These are phyloP conservation scores for Pseudocercospora crystallina DNA, from an alignment of 2,329 filamentous ascomycete species.

Conservation along the genomic window DNA sequence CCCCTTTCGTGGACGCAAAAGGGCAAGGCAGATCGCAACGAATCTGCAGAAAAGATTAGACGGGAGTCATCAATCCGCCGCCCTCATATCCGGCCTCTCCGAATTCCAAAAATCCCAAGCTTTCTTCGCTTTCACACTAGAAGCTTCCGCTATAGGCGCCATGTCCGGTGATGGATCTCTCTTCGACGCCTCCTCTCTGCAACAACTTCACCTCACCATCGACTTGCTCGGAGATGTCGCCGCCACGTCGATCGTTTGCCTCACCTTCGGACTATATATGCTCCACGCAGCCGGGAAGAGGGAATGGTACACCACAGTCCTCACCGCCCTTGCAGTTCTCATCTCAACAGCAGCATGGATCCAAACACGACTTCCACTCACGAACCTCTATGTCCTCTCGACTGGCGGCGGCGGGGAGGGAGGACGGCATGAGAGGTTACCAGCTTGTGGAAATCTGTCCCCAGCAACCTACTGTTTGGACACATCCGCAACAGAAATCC, in stretches of 20 bases:
- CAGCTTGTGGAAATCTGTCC: slow-evolving; percentile 7
- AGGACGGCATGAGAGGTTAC: not conserved
- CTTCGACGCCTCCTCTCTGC: slow-evolving; percentile 5
- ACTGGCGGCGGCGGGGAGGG: not conserved
- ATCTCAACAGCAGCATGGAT: slow-evolving; percentile 4
- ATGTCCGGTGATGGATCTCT: slow-evolving; percentile 8
- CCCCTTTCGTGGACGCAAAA: not conserved
- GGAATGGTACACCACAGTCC: slow-evolving; percentile 9
- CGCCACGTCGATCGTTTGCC: slow-evolving; percentile 12
- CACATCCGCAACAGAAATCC: not conserved
- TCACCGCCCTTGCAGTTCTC: not conserved
- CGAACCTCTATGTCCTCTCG: not conserved
- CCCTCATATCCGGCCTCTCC: slow-evolving; percentile 11
- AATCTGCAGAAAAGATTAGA: slow-evolving; percentile 3
- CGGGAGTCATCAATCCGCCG: slow-evolving; percentile 9
- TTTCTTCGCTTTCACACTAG: slow-evolving; percentile 17
- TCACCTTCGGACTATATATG: slow-evolving; percentile 13
- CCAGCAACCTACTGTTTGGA: slow-evolving; percentile 4
- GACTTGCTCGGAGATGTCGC: slow-evolving; percentile 14
- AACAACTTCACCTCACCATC: slow-evolving; percentile 9
- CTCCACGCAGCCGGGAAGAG: slow-evolving; percentile 6
- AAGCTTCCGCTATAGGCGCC: slow-evolving; percentile 13
- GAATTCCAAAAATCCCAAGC: slow-evolving; percentile 18
- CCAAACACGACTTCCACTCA: slow-evolving; percentile 5
- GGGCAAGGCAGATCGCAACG: not conserved